Evolutionary conservation across 1,284 basidiomycete species (phyloP), one percentile per base, ranked within the genome.

Genomic region (Paramarasmius palmivorus): DNA sequence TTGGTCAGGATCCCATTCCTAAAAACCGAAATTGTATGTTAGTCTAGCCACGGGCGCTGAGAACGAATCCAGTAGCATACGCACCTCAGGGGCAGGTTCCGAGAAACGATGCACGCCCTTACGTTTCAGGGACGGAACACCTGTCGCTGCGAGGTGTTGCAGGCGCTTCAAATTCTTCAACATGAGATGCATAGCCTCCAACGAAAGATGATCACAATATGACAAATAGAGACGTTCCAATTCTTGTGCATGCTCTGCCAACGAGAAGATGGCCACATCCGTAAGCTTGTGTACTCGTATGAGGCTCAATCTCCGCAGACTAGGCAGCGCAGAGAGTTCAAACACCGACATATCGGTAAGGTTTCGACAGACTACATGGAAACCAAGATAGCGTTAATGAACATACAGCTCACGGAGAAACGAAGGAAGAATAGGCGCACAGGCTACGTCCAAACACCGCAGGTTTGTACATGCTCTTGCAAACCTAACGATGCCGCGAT

Each of bases 151-250:
- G 46, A 98, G 76, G 64, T 94, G 88, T 52, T 86, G 87, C 52
- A 98, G 73, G 32, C 77, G 75, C 39, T 73, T 70, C 22, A 91
- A 73, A 52, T 80, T 75, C 59, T 83, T 83, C 54, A 96, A 69
- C 12, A 96, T 71, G 55, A 84, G 79, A 57, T 93, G 89, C 37
- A 95, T 76, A 2, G 92, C 91, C 20, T 86, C 82, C 29, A 96
- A 81, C 12, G 88, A 84, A 54, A 98, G 75, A 51, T 87, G 82
- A 58, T 90, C 86, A 73, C 95, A 98, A 68, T 94, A 94, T 14
- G 91, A 92, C 10, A 98, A 72, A 64, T 97, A 91, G 41, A 97
- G 80, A 12, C 93, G 83, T 65, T 95, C 91, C 55, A 98, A 74
- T 15, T 79, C 81, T 41, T 77, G 70, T 54, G 81, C 68, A 76